These are phyloP conservation scores for Coemansia sp. DNA, from an alignment of 192 early-diverging fungal genomes.

Conservation along the genomic window DNA sequence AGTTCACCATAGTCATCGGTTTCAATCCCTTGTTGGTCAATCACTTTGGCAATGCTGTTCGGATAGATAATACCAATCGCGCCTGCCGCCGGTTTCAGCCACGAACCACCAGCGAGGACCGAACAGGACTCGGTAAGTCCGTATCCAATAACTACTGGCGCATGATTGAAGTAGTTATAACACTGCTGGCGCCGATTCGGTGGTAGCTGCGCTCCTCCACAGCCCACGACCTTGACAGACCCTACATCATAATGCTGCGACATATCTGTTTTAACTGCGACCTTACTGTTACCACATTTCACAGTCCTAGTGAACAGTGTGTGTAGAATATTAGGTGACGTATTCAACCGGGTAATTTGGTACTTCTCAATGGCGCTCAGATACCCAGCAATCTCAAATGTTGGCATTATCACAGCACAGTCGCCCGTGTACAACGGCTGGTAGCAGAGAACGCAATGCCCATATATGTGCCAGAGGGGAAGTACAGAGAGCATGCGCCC, in stretches of 20 bases:
- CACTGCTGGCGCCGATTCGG: conserved; percentile 8
- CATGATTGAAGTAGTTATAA: conserved; percentile 21
- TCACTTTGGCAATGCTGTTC: conserved; percentile 28
- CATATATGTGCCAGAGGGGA: conserved; percentile 27
- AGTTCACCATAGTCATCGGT: conserved; percentile 70
- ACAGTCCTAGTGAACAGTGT: conserved; percentile 8
- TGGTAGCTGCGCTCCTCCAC: conserved; percentile 38
- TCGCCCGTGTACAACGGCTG: conserved; percentile 24
- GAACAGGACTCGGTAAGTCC: conserved; percentile 33
- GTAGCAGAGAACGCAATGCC: conserved; percentile 38
- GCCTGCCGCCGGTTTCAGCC: conserved; percentile 10
- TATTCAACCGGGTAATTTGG: conserved; percentile 10
- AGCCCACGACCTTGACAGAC: conserved; percentile 21
- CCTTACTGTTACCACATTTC: background rate
- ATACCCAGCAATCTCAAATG: conserved; percentile 8
- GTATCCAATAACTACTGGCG: conserved; percentile 20
- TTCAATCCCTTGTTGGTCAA: conserved; percentile 61
- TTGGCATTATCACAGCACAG: conserved; percentile 25
- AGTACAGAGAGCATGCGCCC: conserved; percentile 16
- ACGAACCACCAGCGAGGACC: conserved; percentile 19
- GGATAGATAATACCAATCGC: conserved; percentile 39
- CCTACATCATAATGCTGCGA: conserved; percentile 12
- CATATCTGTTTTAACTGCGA: background rate
- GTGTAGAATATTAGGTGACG: conserved; percentile 19
- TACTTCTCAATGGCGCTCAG: conserved; percentile 28